These are phyloP conservation scores for Elongisporangium undulatum DNA, from an alignment of 352 stramenopile genomes.

Conservation along the genomic window DNA sequence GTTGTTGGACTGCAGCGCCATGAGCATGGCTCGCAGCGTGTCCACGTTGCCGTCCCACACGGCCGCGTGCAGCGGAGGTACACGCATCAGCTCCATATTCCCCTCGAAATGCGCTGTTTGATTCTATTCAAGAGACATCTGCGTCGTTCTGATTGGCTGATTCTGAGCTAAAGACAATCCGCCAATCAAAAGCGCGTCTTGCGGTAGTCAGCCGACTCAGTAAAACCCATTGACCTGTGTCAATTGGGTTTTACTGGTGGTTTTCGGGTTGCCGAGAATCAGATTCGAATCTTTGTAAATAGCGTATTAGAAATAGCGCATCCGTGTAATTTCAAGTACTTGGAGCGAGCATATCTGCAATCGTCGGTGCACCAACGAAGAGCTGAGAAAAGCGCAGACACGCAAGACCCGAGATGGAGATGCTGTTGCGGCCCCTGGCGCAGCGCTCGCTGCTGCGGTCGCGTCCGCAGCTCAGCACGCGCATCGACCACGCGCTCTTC, in stretches of 20 bases:
- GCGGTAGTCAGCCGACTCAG: no score
- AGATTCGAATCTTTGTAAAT: neutral
- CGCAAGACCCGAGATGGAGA: neutral
- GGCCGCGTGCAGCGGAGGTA: conserved; percentile 51
- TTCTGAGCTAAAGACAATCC: neutral
- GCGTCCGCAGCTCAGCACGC: neutral
- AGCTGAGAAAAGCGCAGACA: neutral
- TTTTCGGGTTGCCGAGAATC: neutral
- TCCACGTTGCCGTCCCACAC: conserved; percentile 63
- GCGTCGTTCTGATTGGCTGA: neutral
- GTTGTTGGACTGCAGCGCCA: conserved; percentile 9
- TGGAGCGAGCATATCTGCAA: neutral
- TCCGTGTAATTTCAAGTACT: neutral
- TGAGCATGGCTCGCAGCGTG: conserved; percentile 26
- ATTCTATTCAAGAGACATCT: neutral
- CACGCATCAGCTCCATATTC: neutral
- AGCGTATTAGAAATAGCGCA: neutral
- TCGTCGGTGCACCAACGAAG: neutral
- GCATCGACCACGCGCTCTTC: neutral
- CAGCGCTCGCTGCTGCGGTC: neutral
- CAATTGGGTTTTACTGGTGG: no score
- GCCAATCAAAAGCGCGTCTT: neutral
- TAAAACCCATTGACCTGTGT: no score
- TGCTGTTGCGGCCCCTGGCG: neutral
- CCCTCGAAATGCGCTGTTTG: neutral